Evolutionary conservation across 495 filamentous ascomycete species (phyloP).

Genomic region (Cetradonia linearis): DNA sequence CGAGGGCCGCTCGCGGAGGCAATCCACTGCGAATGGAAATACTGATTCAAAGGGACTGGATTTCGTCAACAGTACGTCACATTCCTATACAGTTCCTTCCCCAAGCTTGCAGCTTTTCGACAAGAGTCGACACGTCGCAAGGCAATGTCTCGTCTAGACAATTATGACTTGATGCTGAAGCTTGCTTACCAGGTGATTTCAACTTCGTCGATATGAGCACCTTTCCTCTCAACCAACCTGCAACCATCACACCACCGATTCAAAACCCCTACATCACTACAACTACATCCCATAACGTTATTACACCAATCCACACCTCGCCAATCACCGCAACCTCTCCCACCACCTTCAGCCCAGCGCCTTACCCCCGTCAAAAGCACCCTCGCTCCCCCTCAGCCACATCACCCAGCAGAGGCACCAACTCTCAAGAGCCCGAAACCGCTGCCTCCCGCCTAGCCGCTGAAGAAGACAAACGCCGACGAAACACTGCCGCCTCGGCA

Average conservation of each 20-base stretch:
- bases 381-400: constrained; percentile 2
- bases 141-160: neutral
- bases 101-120: neutral
- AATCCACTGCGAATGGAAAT: constrained; percentile 3
- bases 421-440: constrained; percentile 34
- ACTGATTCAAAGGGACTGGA: constrained; percentile 10
- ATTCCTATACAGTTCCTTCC: neutral
- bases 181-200: constrained; percentile 4
- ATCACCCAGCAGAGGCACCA: constrained; percentile 1
- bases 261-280: constrained; percentile 14
- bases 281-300: neutral
- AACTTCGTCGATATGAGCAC: constrained; percentile 14
- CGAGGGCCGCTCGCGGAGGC: constrained; percentile 8
- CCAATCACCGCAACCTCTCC: constrained; percentile 9
- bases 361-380: constrained; percentile 12
- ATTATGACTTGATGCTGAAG: constrained; percentile 8
- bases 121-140: neutral
- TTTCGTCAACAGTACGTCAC: constrained; percentile 19
- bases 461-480: constrained; percentile 93
- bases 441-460: constrained; percentile 60
- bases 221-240: constrained; percentile 14
- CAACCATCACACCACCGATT: constrained; percentile 9
- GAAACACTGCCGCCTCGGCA: constrained; percentile 90
- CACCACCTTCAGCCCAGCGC: constrained; percentile 7
- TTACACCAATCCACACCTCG: neutral